Evolutionary conservation across 2,329 filamentous ascomycete genomes (phyloP).

Genomic region (Mycosphaerelloides madeirae): DNA sequence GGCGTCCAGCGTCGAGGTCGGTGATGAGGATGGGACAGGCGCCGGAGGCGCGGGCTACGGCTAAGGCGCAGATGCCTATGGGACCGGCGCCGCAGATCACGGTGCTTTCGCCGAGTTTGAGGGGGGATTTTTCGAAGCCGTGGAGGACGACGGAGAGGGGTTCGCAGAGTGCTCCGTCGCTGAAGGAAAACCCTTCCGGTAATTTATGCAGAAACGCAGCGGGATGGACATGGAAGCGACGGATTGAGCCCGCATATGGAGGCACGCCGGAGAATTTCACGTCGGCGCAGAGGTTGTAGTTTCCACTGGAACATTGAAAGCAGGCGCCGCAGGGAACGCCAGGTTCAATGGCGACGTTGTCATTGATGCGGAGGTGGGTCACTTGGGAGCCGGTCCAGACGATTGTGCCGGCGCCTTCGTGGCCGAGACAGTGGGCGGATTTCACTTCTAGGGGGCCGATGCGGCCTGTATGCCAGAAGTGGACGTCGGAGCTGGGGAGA

Average conservation of each 20-base stretch:
- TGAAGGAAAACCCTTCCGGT: slow-evolving; percentile 66
- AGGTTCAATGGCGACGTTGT: slow-evolving; percentile 63
- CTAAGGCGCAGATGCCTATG: slow-evolving; percentile 57
- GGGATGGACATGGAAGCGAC: slow-evolving; percentile 76
- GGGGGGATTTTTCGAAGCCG: slow-evolving; percentile 37
- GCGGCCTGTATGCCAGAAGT: slow-evolving; percentile 41
- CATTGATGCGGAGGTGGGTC: slow-evolving; percentile 54
- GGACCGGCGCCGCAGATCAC: slow-evolving; percentile 61
- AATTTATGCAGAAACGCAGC: slow-evolving; percentile 89
- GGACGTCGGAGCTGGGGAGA: slow-evolving; percentile 22
- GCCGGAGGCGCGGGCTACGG: slow-evolving; percentile 56
- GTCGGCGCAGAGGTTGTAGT: slow-evolving; percentile 82
- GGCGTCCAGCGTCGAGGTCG: slow-evolving; percentile 73
- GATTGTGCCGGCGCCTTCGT: slow-evolving; percentile 65
- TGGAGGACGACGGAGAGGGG: slow-evolving; percentile 46
- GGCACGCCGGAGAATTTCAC: slow-evolving; percentile 90
- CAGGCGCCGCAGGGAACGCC: slow-evolving; percentile 60
- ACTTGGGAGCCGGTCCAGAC: slow-evolving; percentile 56
- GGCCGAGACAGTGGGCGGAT: slow-evolving; percentile 61
- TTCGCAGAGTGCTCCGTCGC: slow-evolving; percentile 86
- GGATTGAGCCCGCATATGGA: slow-evolving; percentile 79
- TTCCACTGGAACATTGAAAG: slow-evolving; percentile 66
- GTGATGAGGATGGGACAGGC: slow-evolving; percentile 76
- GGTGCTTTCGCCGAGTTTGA: slow-evolving; percentile 33
- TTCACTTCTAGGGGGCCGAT: slow-evolving; percentile 61